Conservation (phyloP, 495 filamentous ascomycete genomes). For the Xeromyces bisporus region DNA sequence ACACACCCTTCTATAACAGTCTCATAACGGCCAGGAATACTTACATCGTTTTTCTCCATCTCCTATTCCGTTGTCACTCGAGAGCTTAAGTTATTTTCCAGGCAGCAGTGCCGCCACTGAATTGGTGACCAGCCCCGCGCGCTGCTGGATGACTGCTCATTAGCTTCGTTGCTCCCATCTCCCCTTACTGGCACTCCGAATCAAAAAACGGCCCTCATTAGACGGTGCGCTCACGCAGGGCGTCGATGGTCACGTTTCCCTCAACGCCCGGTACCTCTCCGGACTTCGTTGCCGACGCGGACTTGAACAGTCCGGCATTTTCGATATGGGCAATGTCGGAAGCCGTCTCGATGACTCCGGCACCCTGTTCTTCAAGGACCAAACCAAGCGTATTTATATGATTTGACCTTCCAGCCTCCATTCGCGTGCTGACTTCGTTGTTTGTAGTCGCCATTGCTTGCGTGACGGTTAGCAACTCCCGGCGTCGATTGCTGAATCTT, state of each 20-base stretch:
- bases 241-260: slow-evolving; percentile 21
- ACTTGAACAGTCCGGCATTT: slow-evolving; percentile 10
- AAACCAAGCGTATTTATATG: slow-evolving; percentile 73
- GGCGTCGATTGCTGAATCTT: slow-evolving; percentile 58
- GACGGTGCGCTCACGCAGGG: slow-evolving; percentile 13
- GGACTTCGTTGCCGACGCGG: slow-evolving; percentile 17
- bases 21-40: too few species aligned
- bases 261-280: slow-evolving; percentile 15
- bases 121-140: neutral
- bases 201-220: slow-evolving; percentile 4
- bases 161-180: slow-evolving; percentile 2
- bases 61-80: neutral
- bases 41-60: slow-evolving; percentile 3
- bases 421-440: slow-evolving; percentile 3
- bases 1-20: too few species aligned
- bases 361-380: slow-evolving; percentile 72
- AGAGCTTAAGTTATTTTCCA: too few species aligned
- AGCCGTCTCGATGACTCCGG: slow-evolving; percentile 81
- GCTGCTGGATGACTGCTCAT: slow-evolving; percentile 11
- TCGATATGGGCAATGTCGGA: slow-evolving; percentile 77
- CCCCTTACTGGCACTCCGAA: slow-evolving; percentile 4
- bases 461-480: slow-evolving; percentile 61
- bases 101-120: too few species aligned
- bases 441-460: slow-evolving; percentile 66
- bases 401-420: slow-evolving; percentile 8